Base-by-base conservation (phyloP, 306 rosid genomes). In the Cucumis cinereus region DNA sequence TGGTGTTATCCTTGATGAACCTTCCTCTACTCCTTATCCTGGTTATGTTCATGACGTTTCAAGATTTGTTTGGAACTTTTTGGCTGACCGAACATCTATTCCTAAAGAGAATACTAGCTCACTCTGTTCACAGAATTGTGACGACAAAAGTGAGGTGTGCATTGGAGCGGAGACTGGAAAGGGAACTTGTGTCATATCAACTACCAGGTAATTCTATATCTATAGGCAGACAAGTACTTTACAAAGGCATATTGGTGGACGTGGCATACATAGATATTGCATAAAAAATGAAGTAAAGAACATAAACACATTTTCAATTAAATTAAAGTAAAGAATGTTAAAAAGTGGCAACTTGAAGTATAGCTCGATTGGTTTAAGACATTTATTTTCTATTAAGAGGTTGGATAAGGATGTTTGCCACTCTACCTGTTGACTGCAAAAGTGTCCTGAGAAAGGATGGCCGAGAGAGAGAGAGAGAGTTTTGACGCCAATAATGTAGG, bases 51-150 rank as follows among this genome's bases (percentile, higher is more conserved):
- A 83, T 77, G 97, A 93, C 60, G 82, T 91, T 86, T 89, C 98
- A 13, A 88, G 94, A 83, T 93, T 93, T 75, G 75, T 87, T 77
- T 91, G 96, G 96, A 93, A 93, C 82, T 93, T 88, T 84, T 82
- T 93, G 74, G 93, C 96, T 1, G 96, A 93, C 78, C 87, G 72
- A 82, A 91, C 98, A 26, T 90, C 98, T 60, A 62, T 77, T 71
- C 84, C 77, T 2, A 87, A 83, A 73, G 83, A 83, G 84, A 83
- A 83, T 74, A 75, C 75, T 75, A 77, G 79, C 84, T 82, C 88
- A 20, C 76, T 49, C 73, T 93, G 98, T 83, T 83, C 89, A 70
- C 78, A 82, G 62, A 90, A 84, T 71, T 93, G 98, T 90, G 76
- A 75, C n/a, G 82, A 82, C 76, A 84, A 77, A 15, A 88, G 91